A percentile compares a stretch with the other conserved stretches of the same genome.
These are phyloP conservation scores for Globisporangium cylindrosporum DNA, from an alignment of 352 stramenopile genomes.

Conservation along the genomic window DNA sequence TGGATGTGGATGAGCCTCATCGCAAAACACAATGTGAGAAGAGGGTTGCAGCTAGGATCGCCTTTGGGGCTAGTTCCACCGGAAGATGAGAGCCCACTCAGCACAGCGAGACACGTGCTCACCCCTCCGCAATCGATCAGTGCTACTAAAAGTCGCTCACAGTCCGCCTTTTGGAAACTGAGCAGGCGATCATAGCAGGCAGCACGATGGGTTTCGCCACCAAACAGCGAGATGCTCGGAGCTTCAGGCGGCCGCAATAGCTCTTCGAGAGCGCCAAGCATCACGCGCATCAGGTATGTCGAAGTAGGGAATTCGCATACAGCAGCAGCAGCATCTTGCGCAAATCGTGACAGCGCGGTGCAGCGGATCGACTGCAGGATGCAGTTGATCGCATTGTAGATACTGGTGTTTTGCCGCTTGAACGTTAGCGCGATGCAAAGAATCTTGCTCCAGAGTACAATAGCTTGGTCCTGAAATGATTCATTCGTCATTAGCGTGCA, in stretches of 20 bases:
- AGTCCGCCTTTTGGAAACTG: conserved; percentile 13
- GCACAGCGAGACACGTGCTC: conserved; percentile 38
- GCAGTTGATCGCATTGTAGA: conserved; percentile 51
- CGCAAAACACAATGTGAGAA: background rate
- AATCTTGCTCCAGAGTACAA: conserved; percentile 40
- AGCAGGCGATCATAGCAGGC: background rate
- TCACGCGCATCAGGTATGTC: conserved; percentile 23
- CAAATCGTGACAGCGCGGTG: conserved; percentile 38
- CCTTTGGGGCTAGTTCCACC: background rate
- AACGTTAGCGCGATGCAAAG: conserved; percentile 29
- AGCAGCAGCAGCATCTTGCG: conserved; percentile 23
- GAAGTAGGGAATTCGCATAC: conserved; percentile 17
- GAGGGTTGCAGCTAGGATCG: background rate
- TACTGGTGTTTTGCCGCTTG: conserved; percentile 32
- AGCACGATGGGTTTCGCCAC: too few species aligned
- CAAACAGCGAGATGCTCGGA: background rate
- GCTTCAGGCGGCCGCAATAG: conserved; percentile 18
- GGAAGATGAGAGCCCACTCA: conserved; percentile 25
- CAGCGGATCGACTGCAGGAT: conserved; percentile 53
- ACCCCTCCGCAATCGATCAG: conserved; percentile 43
- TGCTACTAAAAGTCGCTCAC: conserved; percentile 30
- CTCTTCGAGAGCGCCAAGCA: conserved; percentile 25
- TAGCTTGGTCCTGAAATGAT: conserved; percentile 29
- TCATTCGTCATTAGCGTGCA: conserved; percentile 33
- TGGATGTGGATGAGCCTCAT: conserved; percentile 16